phyloP scores from a whole-genome alignment of 352 stramenopile genomes.

The Globisporangium cystogenes region DNA sequence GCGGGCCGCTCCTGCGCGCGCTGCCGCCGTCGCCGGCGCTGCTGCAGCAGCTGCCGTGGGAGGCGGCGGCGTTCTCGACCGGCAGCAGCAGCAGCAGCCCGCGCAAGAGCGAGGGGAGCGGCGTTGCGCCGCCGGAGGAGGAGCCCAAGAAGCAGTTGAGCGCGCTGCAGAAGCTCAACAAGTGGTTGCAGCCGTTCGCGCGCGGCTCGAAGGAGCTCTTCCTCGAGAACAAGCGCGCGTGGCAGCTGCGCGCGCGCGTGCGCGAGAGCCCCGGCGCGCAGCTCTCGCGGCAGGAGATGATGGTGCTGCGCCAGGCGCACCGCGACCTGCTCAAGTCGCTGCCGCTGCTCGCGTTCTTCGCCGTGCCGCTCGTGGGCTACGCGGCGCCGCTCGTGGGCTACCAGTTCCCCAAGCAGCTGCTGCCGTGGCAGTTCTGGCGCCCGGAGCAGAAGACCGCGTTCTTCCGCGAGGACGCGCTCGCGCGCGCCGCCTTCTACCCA shows the following conservation, averaged over 20 bases:
- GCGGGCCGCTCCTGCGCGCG: too few species aligned
- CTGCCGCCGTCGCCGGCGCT: too few species aligned
- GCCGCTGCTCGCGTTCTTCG: constrained; percentile 69
- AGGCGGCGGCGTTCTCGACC: too few species aligned
- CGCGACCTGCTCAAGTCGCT: constrained; percentile 84
- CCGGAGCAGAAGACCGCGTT: constrained; percentile 82
- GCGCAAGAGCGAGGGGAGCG: too few species aligned
- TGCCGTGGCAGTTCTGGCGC: constrained; percentile 86
- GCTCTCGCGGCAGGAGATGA: constrained; percentile 68
- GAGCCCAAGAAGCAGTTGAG: constrained; percentile 35
- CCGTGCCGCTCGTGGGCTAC: constrained; percentile 66
- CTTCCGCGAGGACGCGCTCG: constrained; percentile 52
- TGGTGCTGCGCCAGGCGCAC: constrained; percentile 75
- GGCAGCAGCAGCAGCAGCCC: background rate
- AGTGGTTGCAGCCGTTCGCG: constrained; percentile 80
- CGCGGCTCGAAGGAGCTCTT: constrained; percentile 64
- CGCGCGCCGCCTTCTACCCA: constrained; percentile 51
- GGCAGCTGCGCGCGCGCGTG: constrained; percentile 52
- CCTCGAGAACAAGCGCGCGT: constrained; percentile 73
- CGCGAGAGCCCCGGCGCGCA: constrained; percentile 21
- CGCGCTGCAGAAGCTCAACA: constrained; percentile 73
- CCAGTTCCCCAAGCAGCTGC: constrained; percentile 78
- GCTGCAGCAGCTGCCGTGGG: too few species aligned
- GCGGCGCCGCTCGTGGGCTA: constrained; percentile 71
- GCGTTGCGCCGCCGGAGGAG: background rate